Percentiles rank a stretch among this genome's conserved stretches.
These are phyloP conservation scores for Coemansia sp. DNA, from an alignment of 192 early-diverging fungal species.

Conservation along the genomic window DNA sequence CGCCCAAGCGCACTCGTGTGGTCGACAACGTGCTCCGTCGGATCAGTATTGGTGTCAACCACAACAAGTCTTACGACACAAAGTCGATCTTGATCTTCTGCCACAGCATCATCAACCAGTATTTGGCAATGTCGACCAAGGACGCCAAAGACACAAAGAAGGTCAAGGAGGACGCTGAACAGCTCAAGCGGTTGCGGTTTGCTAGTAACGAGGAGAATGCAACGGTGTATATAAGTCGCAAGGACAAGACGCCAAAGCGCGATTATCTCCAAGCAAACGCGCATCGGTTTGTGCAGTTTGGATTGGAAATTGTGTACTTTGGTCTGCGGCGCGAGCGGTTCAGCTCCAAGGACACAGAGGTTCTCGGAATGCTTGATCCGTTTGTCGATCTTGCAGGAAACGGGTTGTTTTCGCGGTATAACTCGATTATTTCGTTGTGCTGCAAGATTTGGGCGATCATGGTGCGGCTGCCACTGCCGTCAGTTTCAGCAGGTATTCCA, in stretches of 20 bases:
- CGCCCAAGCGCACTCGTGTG: constrained; percentile 68
- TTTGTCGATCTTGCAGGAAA: constrained; percentile 81
- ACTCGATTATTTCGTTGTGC: constrained; percentile 64
- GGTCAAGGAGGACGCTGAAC: constrained; percentile 57
- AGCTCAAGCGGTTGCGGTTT: constrained; percentile 52
- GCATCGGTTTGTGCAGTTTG: constrained; percentile 92
- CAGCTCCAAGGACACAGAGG: constrained; percentile 54
- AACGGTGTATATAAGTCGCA: constrained; percentile 71
- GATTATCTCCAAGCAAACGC: constrained; percentile 84
- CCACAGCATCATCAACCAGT: constrained; percentile 84
- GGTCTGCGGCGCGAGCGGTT: constrained; percentile 65
- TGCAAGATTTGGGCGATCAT: constrained; percentile 74
- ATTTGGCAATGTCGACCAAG: constrained; percentile 68
- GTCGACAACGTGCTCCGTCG: constrained; percentile 78
- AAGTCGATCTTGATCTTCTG: constrained; percentile 77
- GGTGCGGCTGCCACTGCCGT: constrained; percentile 70
- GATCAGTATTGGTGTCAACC: constrained; percentile 75
- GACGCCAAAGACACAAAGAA: constrained; percentile 56
- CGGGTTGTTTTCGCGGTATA: constrained; percentile 80
- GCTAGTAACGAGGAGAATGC: constrained; percentile 47
- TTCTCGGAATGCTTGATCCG: constrained; percentile 73
- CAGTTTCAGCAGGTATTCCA: constrained; percentile 63
- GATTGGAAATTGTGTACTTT: constrained; percentile 76
- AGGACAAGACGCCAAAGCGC: constrained; percentile 57
- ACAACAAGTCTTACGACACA: constrained; percentile 67